Base-by-base conservation (phyloP, 2,329 filamentous ascomycete genomes). In the Daldinia sp. region DNA sequence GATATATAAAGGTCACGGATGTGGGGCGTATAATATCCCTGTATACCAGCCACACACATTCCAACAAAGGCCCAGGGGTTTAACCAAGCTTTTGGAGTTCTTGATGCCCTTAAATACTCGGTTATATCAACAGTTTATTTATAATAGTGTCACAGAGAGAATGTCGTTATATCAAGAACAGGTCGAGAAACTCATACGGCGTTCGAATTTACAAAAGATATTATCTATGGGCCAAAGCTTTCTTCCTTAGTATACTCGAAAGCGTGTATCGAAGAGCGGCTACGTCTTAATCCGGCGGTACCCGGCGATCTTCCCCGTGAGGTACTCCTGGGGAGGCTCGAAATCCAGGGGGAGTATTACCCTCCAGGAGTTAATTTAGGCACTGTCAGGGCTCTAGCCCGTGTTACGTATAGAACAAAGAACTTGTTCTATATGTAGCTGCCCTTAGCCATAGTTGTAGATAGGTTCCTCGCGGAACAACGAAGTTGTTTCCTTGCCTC, bases 181-280 rank as follows among this genome's bases (percentile, higher is more conserved):
- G n/a, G 25, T n/a, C 13, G 43, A 53, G 1, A 66, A 52, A 30
- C 59, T 13, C 45, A 47, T 1, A 27, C 60, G 1, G 61, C 56
- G 0, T 71, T 72, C 17, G 7, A 35, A 3, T 43, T 58, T 2
- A 41, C 47, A 4, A 63, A 70, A 1, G 66, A 71, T 3, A 67
- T 73, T 6, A 50, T 68, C 0, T 53, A 64, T 45, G 66, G 70
- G 0, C 64, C 68, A 1, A 68, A 67, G 34, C 70, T 72, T 2
- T 3, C 35, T 11, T 29, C n/a, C 3, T 70, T 67, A 39, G 51
- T 25, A 8, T 74, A 73, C 37, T 53, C 73, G 1, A 39, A 41
- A 3, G 70, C 71, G 1, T 73, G 68, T 23, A 56, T 74, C 3
- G 67, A 74, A n/a, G 71, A 74, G 23, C 68, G 55, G 1, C 68